Evolutionary conservation across 139 green algal genomes (phyloP).

Genomic region (Closterium sp.): DNA sequence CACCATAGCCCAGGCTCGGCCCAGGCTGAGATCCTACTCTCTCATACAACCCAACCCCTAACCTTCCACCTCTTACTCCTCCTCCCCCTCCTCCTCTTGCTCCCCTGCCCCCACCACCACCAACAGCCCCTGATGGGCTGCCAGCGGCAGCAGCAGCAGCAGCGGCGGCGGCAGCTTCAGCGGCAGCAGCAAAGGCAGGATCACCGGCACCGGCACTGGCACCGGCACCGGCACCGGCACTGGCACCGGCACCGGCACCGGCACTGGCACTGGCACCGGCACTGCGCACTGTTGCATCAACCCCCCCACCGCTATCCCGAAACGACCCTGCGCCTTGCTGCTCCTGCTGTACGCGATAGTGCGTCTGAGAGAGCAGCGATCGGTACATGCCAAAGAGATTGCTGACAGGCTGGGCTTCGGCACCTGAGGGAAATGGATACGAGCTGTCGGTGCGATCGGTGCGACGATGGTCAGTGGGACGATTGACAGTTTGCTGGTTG

Average conservation of each 20-base stretch:
- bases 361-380: neutral
- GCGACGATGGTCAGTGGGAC: no score
- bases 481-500: neutral
- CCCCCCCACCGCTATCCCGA: neutral
- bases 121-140: neutral
- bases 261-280: no score
- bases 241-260: no score
- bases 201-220: neutral
- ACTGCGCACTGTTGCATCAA: neutral
- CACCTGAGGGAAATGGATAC: neutral
- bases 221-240: no score
- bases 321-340: neutral
- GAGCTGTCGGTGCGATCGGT: no score
- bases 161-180: neutral
- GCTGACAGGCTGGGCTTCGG: neutral
- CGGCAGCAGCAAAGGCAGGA: neutral
- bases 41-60: neutral
- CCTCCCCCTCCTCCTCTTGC: neutral
- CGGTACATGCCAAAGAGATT: neutral
- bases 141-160: neutral
- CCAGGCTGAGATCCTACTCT: neutral
- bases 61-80: neutral
- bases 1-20: neutral
- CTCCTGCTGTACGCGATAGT: neutral
- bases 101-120: neutral